A percentile compares a stretch with the other conserved stretches of the same genome.
phyloP scores from a whole-genome alignment of 108 stramenopile genomes.

The Asterionellopsis glacialis region DNA sequence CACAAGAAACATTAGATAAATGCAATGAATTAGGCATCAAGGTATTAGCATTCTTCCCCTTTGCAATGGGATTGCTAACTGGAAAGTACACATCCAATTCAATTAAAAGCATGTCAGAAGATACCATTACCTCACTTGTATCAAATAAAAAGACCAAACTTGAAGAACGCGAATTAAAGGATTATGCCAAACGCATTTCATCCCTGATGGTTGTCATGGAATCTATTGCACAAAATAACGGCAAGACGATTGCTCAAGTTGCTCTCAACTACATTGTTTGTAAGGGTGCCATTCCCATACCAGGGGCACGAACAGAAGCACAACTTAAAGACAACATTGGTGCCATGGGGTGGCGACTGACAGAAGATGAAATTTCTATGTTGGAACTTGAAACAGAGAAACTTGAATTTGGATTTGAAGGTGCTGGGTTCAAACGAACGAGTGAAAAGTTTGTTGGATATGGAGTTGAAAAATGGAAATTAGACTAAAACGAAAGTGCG shows the following conservation, averaged over 20 bases:
- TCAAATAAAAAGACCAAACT: conserved; percentile 23
- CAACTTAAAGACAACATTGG: conserved; percentile 55
- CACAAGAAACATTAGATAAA: conserved; percentile 39
- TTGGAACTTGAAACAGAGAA: conserved; percentile 44
- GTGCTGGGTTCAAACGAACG: conserved; percentile 69
- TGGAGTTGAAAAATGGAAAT: conserved; percentile 48
- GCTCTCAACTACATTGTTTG: conserved; percentile 66
- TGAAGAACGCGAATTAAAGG: conserved; percentile 34
- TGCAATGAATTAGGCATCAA: conserved; percentile 56
- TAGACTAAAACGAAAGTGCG: conserved; percentile 21
- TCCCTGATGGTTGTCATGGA: conserved; percentile 41
- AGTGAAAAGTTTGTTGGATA: conserved; percentile 72
- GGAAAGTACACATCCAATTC: conserved; percentile 42
- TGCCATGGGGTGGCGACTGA: conserved; percentile 60
- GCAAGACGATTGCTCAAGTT: conserved; percentile 63
- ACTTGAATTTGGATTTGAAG: conserved; percentile 53
- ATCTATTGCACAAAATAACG: conserved; percentile 34
- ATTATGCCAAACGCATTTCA: conserved; percentile 40
- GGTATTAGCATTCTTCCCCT: conserved; percentile 59
- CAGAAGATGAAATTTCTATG: conserved; percentile 29
- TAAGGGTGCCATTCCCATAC: conserved; percentile 65
- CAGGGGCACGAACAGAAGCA: conserved; percentile 41
- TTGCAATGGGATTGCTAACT: conserved; percentile 67
- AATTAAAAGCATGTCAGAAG: conserved; percentile 4
- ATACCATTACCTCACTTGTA: conserved; percentile 22